Conservation (phyloP, 352 stramenopile genomes). For the Phytophthora ohioensis region DNA sequence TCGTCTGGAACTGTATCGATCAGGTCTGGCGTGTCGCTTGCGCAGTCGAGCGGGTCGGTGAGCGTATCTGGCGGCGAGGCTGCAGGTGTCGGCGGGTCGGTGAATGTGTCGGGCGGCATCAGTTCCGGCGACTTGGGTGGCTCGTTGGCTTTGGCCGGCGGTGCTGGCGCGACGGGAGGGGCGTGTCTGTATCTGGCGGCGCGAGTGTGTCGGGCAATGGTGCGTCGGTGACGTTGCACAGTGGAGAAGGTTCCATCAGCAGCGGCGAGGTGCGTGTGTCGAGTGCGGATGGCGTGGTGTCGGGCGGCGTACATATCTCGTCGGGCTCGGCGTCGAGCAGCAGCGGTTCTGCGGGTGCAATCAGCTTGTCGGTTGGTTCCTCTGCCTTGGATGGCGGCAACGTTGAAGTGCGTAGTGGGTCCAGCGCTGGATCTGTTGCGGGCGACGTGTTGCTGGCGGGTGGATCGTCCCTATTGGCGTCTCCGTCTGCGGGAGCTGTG, state of each 20-base stretch:
- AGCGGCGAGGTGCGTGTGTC: conserved; percentile 21
- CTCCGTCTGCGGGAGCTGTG: conserved; percentile 5
- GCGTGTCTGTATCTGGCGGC: conserved; percentile 22
- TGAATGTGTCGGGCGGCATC: conserved; percentile 12
- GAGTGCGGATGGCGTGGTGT: conserved; percentile 13
- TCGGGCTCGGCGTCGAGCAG: conserved; percentile 12
- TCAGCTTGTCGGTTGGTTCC: conserved; percentile 20
- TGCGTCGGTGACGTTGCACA: conserved; percentile 16
- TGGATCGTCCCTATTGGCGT: conserved; percentile 13
- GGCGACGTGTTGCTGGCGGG: conserved; percentile 25
- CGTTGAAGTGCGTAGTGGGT: conserved; percentile 15
- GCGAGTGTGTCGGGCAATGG: conserved; percentile 17
- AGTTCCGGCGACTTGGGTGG: conserved; percentile 9
- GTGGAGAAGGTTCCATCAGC: conserved; percentile 22
- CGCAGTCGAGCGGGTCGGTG: conserved; percentile 28
- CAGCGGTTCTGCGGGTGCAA: conserved; percentile 2
- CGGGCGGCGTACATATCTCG: conserved; percentile 23
- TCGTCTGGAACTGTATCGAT: conserved; percentile 28
- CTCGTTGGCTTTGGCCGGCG: conserved; percentile 17
- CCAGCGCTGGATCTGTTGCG: conserved; percentile 9
- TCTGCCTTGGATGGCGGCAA: conserved; percentile 14
- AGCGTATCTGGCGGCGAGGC: conserved; percentile 22
- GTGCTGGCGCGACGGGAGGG: conserved; percentile 18
- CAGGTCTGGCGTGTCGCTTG: conserved; percentile 18
- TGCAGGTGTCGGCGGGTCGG: conserved; percentile 12